Base-by-base conservation (phyloP, 2,329 filamentous ascomycete genomes). In the Davidsoniella australis region DNA sequence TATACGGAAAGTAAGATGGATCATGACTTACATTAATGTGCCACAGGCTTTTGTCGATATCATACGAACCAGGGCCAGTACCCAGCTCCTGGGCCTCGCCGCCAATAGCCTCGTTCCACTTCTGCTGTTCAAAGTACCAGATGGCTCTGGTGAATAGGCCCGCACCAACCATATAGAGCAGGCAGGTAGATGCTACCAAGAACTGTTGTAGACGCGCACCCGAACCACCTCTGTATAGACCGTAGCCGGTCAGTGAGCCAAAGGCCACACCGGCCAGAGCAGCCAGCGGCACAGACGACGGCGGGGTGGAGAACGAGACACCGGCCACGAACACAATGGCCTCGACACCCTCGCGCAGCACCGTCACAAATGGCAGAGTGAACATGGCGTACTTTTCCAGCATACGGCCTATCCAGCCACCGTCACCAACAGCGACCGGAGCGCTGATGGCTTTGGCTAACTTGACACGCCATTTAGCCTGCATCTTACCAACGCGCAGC, bases 391-490 rank as follows among this genome's bases (percentile, higher is more conserved):
- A 91, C 62, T 83, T 86, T 62, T 88, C 80, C 17, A 70, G 64
- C 66, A 75, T 83, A 49, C 67, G 64, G 63, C 82, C 82, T 54
- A 87, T 46, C 58, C 67, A 66, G 12, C 73, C 67, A 14, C 71
- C 67, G 39, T 61, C 62, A 10, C 73, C 67, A 10, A 72, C 67
- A 39, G 61, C 62, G 52, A 68, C 54, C 9, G 70, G 67, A 1
- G 59, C 61, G 56, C 83, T 76, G 26, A 91, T 64, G 2, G 82
- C 76, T 57, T 75, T 75, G 16, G 80, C 75, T 20, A 94, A 75
- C 73, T 91, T 91, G 57, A 81, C 67, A n/a, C 78, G 75, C 87
- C 86, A 94, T 64, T 91, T 91, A 54, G 82, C 79, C 61, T 87
- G 83, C 62, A 91, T 74, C 64, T 89, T 91, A 54, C 78, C 82